phyloP scores from a whole-genome alignment of 2,329 filamentous ascomycete species.

The Diaporthe sp. region DNA sequence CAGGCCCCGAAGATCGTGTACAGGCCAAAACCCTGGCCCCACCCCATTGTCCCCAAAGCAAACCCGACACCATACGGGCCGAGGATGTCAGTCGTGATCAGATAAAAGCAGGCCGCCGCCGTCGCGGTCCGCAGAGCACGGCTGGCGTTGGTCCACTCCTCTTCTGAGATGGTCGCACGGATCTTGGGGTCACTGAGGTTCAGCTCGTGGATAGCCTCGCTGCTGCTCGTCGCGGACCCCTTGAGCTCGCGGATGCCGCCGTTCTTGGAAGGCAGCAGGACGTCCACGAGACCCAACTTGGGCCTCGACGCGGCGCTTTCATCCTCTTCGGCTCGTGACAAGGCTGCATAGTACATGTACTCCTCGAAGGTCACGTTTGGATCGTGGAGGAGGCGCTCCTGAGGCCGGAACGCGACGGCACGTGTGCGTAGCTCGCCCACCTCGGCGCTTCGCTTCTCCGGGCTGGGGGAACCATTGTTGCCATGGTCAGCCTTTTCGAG shows the following conservation, averaged over 20 bases:
- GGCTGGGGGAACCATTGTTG: slow-evolving; percentile 11
- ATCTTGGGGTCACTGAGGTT: slow-evolving; percentile 37
- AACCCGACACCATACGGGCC: slow-evolving; percentile 56
- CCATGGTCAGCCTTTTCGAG: background rate
- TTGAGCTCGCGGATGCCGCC: slow-evolving; percentile 32
- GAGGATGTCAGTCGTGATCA: slow-evolving; percentile 62
- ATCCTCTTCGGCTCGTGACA: slow-evolving; percentile 38
- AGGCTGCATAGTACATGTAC: slow-evolving; percentile 41
- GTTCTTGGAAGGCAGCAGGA: slow-evolving; percentile 35
- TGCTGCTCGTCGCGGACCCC: slow-evolving; percentile 10
- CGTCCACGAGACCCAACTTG: slow-evolving; percentile 28
- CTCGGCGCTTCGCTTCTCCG: slow-evolving; percentile 19
- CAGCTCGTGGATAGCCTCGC: slow-evolving; percentile 34
- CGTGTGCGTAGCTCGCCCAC: slow-evolving; percentile 21
- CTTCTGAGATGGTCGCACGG: slow-evolving; percentile 34
- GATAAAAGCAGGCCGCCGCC: slow-evolving; percentile 59
- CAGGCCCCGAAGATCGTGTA: slow-evolving; percentile 57
- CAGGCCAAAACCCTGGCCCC: slow-evolving; percentile 57
- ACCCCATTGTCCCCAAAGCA: slow-evolving; percentile 43
- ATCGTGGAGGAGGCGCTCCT: slow-evolving; percentile 39
- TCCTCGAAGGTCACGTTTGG: slow-evolving; percentile 39
- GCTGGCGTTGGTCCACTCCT: slow-evolving; percentile 41
- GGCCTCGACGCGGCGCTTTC: background rate
- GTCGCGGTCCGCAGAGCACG: slow-evolving; percentile 59
- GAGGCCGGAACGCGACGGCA: slow-evolving; percentile 29